Evolutionary conservation across 2,329 filamentous ascomycete species (phyloP).

Genomic region (Ophiosphaerella narmari): DNA sequence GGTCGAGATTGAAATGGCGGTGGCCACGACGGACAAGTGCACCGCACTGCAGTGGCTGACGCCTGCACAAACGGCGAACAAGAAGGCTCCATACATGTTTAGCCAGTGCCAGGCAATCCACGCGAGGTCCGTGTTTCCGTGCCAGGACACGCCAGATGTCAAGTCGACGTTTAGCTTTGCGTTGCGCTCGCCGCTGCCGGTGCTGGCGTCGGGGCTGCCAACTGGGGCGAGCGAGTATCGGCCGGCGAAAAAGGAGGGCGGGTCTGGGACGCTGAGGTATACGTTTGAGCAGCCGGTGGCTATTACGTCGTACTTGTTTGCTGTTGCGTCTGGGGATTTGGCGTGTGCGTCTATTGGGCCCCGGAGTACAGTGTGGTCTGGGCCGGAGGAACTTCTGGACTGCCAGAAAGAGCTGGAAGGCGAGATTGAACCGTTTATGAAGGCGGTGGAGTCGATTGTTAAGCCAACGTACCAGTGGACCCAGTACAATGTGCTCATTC

Average conservation of each 20-base stretch:
- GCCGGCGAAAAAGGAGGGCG: slow-evolving; percentile 57
- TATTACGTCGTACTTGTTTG: slow-evolving; percentile 93
- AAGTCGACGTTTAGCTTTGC: slow-evolving; percentile 95
- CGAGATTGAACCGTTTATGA: slow-evolving; percentile 90
- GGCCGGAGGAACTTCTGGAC: slow-evolving; percentile 80
- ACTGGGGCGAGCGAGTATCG: slow-evolving; percentile 57
- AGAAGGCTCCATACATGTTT: slow-evolving; percentile 97
- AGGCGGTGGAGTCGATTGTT: slow-evolving; percentile 78
- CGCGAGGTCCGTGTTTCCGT: slow-evolving; percentile 90
- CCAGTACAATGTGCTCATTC: slow-evolving; percentile 88
- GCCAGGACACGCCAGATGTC: slow-evolving; percentile 95
- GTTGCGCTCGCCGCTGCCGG: slow-evolving; percentile 82
- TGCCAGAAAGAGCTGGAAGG: slow-evolving; percentile 91
- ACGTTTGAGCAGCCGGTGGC: slow-evolving; percentile 88
- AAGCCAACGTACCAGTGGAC: slow-evolving; percentile 88
- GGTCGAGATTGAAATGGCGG: slow-evolving; percentile 52
- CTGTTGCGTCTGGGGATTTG: slow-evolving; percentile 84
- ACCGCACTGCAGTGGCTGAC: slow-evolving; percentile 96
- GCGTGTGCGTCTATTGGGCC: slow-evolving; percentile 84
- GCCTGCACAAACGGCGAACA: slow-evolving; percentile 90
- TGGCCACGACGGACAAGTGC: slow-evolving; percentile 85
- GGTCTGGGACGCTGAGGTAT: slow-evolving; percentile 66
- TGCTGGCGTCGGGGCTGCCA: slow-evolving; percentile 86
- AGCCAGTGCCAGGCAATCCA: slow-evolving; percentile 98
- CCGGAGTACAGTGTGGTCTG: slow-evolving; percentile 81